Conservation (phyloP, 345 rosid species). For the Sisymbrium irio region DNA sequence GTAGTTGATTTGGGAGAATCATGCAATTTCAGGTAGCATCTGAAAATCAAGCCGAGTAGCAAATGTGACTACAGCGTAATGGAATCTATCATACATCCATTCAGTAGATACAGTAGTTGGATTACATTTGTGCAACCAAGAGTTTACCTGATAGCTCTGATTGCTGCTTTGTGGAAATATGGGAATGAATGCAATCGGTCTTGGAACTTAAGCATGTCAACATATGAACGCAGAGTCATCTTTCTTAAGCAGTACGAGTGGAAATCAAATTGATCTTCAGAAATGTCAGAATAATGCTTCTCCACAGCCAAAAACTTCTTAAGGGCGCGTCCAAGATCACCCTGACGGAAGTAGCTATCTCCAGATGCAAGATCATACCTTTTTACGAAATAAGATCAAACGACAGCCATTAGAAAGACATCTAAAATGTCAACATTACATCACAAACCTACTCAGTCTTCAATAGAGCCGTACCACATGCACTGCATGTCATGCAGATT, state of each 20-base stretch:
- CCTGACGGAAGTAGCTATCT: constrained; percentile 90
- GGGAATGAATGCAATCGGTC: constrained; percentile 89
- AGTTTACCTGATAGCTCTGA: constrained; percentile 82
- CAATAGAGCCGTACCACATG: constrained; percentile 78
- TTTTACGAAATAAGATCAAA: constrained; percentile 3
- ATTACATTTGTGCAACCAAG: constrained; percentile 13
- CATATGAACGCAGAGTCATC: constrained; percentile 95
- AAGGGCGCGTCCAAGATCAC: constrained; percentile 92
- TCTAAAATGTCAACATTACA: constrained; percentile 17
- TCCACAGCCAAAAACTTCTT: constrained; percentile 96
- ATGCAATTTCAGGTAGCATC: constrained; percentile 85
- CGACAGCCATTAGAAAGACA: constrained; percentile 16
- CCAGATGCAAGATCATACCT: constrained; percentile 99
- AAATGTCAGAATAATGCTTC: constrained; percentile 97
- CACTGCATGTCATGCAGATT: constrained; percentile 99
- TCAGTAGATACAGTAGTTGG: not conserved
- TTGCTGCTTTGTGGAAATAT: constrained; percentile 95
- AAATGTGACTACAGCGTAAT: not conserved
- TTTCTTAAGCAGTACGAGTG: constrained; percentile 98
- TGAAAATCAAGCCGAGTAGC: constrained; percentile 29
- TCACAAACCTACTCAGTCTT: constrained; percentile 3
- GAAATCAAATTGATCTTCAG: constrained; percentile 98
- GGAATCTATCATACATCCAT: constrained; percentile 5
- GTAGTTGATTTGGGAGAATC: constrained; percentile 82
- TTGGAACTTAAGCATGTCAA: constrained; percentile 98